Conservation (phyloP, 805 yeast genomes). For the Wickerhamomyces ciferrii region DNA sequence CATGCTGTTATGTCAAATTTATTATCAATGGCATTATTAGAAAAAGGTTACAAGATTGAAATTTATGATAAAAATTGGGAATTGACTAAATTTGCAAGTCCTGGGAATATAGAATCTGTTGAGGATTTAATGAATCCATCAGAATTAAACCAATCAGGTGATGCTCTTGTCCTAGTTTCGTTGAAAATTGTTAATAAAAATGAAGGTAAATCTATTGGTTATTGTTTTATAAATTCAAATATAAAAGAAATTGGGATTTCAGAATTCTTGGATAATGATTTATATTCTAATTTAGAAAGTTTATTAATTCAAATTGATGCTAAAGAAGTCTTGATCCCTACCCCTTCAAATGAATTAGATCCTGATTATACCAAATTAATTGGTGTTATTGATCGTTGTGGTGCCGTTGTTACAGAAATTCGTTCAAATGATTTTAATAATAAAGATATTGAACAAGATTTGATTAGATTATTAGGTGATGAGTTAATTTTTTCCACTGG, state of each 20-base stretch:
- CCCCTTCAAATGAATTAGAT: slow-evolving; percentile 29
- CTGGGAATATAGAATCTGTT: slow-evolving; percentile 80
- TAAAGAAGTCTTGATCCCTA: slow-evolving; percentile 71
- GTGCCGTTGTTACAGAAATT: slow-evolving; percentile 59
- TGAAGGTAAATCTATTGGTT: slow-evolving; percentile 56
- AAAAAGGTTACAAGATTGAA: slow-evolving; percentile 72
- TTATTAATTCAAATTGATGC: slow-evolving; percentile 84
- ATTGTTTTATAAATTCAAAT: slow-evolving; percentile 74
- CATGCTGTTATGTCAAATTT: slow-evolving; percentile 65
- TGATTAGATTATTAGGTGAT: slow-evolving; percentile 61
- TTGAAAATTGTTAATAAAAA: slow-evolving; percentile 28
- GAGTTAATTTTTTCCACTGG: slow-evolving; percentile 50
- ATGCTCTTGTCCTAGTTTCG: slow-evolving; percentile 48
- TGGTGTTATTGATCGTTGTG: slow-evolving; percentile 75
- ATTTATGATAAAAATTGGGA: slow-evolving; percentile 68
- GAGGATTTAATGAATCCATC: slow-evolving; percentile 61
- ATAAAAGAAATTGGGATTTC: slow-evolving; percentile 60
- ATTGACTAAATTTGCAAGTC: slow-evolving; percentile 62
- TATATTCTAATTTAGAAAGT: slow-evolving; percentile 82
- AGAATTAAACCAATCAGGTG: slow-evolving; percentile 22
- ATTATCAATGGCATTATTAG: slow-evolving; percentile 61
- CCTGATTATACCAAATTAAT: slow-evolving; percentile 59
- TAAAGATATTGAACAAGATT: slow-evolving; percentile 73
- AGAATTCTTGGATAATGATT: slow-evolving; percentile 84
- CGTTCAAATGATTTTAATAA: slow-evolving; percentile 52